Conservation (phyloP, 371 early-diverging fungal genomes). For the Mortierella sp. region DNA sequence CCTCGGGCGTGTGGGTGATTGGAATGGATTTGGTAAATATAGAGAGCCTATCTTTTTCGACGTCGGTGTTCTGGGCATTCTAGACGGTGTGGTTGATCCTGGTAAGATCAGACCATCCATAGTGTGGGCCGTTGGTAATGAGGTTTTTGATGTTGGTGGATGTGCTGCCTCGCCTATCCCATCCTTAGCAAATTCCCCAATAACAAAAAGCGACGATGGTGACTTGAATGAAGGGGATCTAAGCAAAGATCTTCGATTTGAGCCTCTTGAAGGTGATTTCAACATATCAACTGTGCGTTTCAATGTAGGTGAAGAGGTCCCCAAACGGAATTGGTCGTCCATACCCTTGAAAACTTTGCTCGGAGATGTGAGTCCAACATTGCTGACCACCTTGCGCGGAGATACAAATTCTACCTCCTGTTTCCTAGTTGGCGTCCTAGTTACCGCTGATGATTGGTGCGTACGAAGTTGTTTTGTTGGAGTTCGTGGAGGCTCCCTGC, state of each 20-base stretch:
- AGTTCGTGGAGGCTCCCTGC: conserved; percentile 9
- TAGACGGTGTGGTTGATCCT: not conserved
- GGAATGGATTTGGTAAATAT: conserved; percentile 12
- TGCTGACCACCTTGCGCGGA: conserved; percentile 25
- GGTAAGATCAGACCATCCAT: not conserved
- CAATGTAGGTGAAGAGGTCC: conserved; percentile 8
- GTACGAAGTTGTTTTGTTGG: conserved; percentile 31
- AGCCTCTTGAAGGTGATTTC: conserved; percentile 26
- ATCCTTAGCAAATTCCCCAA: conserved; percentile 12
- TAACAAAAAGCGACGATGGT: conserved; percentile 20
- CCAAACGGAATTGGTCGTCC: conserved; percentile 12
- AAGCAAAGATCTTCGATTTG: conserved; percentile 5
- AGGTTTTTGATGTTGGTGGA: not conserved
- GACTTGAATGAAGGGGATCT: conserved; percentile 15
- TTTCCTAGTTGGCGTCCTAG: conserved; percentile 30
- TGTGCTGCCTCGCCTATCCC: not conserved
- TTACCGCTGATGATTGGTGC: not conserved
- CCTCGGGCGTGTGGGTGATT: conserved; percentile 30
- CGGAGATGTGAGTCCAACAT: conserved; percentile 45
- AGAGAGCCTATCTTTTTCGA: conserved; percentile 7
- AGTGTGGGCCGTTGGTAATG: not conserved
- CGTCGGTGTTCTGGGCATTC: conserved; percentile 25
- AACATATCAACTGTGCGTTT: conserved; percentile 11
- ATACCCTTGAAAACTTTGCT: conserved; percentile 5
- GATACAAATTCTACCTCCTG: conserved; percentile 47